A percentile compares a stretch with the other conserved stretches of the same genome.
phyloP scores from a whole-genome alignment of 2,329 filamentous ascomycete species.

The Alternaria tenuissima region DNA sequence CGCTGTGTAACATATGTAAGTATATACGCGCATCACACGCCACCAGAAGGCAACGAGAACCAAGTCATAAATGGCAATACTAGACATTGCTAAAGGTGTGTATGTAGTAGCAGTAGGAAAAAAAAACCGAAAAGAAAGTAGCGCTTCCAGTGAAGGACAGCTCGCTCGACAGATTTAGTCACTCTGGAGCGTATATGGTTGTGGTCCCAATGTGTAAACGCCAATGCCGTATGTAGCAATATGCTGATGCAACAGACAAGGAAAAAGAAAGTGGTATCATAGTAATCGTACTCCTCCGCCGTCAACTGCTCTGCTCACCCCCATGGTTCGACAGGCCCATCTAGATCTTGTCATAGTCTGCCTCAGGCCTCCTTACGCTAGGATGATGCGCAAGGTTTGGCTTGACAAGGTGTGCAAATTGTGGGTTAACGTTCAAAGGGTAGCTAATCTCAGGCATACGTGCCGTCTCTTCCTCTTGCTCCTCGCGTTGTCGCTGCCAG shows the following conservation, averaged over 20 bases:
- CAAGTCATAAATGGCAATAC: not conserved
- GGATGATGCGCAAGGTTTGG: conserved; percentile 67
- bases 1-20: conserved; percentile 25
- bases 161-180: conserved; percentile 11
- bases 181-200: conserved; percentile 4
- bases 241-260: conserved; percentile 13
- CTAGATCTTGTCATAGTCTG: conserved; percentile 41
- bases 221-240: conserved; percentile 17
- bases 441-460: conserved; percentile 64
- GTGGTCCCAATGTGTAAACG: conserved; percentile 8
- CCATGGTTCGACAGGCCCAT: not conserved
- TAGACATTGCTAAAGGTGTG: conserved; percentile 2
- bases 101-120: not conserved
- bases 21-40: conserved; percentile 23
- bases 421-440: conserved; percentile 62
- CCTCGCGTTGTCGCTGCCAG: conserved; percentile 39
- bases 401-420: conserved; percentile 62
- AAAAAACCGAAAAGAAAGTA: not conserved
- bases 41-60: not conserved
- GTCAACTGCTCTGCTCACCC: not conserved
- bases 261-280: conserved; percentile 47
- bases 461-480: conserved; percentile 53
- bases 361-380: conserved; percentile 41
- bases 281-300: conserved; percentile 14
- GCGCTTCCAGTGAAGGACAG: conserved; percentile 4